Base-by-base conservation (phyloP, 2,329 filamentous ascomycete species). In the Penicillium sp. region DNA sequence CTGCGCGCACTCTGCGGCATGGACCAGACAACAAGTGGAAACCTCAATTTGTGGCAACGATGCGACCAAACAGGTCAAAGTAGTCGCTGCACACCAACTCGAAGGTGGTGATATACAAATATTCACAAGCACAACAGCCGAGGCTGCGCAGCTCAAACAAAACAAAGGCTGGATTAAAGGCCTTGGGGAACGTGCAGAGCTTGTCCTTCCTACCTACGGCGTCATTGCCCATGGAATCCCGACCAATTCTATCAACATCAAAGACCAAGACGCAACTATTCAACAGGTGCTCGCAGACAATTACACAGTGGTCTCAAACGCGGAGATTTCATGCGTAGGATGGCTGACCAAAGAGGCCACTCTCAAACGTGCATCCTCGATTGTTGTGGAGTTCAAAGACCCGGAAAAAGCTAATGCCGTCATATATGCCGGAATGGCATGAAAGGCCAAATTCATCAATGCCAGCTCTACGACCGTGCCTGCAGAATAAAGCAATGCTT, bases 41-140 rank as follows among this genome's bases (percentile, higher is more conserved):
- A 27, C 38, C 25, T 40, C 38, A 13, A 29, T 40, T 26, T 24
- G 38, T 25, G 38, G 26, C 38, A 29, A 40, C 26, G 38, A 9
- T 26, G 9, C 38, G 24, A 40, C 24, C 25, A 40, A 29, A 12
- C 26, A 40, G 38, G 38, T 40, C 38, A 40, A 40, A 29, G 38
- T 40, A 9, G 26, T 40, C 26, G 38, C 38, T 9, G 9, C 38
- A 40, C 38, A 40, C 38, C 26, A 40, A 26, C 38, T 40, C 18
- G 26, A 40, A 40, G 26, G 38, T 28, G 38, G 38, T 27, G 12
- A 40, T 25, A 40, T 40, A 26, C 24, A 40, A 27, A 40, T 40
- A 40, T 40, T 40, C 38, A 40, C 38, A 26, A 40, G 38, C 38
- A 40, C 38, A 26, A 40, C 38, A 27, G 38, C 38, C 38, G 38